Base-by-base conservation (phyloP, 2,329 filamentous ascomycete species). In the Triangularia setosa region DNA sequence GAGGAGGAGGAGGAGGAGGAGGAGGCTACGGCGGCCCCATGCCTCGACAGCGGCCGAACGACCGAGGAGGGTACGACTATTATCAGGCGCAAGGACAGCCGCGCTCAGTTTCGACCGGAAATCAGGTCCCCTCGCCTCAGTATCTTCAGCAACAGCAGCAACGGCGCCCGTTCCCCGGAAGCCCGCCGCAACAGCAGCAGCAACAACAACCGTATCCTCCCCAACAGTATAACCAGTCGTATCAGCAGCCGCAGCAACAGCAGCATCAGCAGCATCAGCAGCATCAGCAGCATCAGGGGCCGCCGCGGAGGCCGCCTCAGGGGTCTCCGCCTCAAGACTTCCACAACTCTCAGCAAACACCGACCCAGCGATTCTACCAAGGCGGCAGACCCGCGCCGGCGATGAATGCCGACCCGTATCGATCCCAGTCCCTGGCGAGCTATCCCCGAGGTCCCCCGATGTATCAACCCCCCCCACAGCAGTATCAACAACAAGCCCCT, bases 391-490 rank as follows among this genome's bases (percentile, higher is more conserved):
- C 87, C 9, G 80, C 78, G 14, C 88, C 91, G 58, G 91, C 92
- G 54, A 78, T 96, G 78, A 95, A 95, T 74, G 88, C 87, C 35
- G 94, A 98, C 76, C 83, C 89, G 5, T 96, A 93, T 78, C 87
- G 95, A 65, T 96, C 95, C n/a, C 92, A 97, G 72, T 98, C 94
- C 33, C 87, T 99, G 74, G 94, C 92, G 40, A 88, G 88, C 67
- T 84, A 85, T 69, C 84, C 89, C 60, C 87, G 92, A 67, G 35
- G 33, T 28, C 92, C 90, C 35, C 87, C 87, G 66, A 86, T 90
- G 77, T 91, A 92, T 73, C 84, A 88, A 62, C 84, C 84, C 58
- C 84, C 86, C 16, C 82, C 86, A 12, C 85, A 79, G 72, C 81
- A 82, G 56, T 90, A 87, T 74, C 85, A 87, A 65, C 65, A 65